These are phyloP conservation scores for Nicotiana rustica DNA, from an alignment of 305 asterid genomes.

Conservation along the genomic window DNA sequence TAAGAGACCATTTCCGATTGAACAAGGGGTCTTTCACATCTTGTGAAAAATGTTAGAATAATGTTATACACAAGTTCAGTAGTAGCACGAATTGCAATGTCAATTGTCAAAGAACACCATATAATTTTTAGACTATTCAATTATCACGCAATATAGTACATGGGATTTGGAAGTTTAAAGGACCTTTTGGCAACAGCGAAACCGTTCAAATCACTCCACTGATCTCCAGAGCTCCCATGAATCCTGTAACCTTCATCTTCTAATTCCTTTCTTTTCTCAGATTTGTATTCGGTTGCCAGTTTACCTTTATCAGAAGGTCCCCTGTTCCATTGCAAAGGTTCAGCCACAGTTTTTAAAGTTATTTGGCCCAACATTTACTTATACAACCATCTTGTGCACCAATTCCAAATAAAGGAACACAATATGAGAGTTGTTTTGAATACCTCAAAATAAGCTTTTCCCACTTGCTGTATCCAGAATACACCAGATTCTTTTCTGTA, in stretches of 20 bases:
- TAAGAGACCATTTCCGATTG: not conserved
- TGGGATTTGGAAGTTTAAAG: constrained; percentile 81
- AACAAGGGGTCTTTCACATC: not conserved
- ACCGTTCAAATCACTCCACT: constrained; percentile 88
- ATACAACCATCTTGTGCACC: not conserved
- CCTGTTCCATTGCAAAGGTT: constrained; percentile 37
- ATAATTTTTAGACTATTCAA: not conserved
- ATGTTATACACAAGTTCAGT: not conserved
- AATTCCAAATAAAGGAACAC: not conserved
- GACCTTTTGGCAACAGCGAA: constrained; percentile 70
- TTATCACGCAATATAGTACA: constrained; percentile 62
- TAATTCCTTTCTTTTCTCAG: constrained; percentile 45
- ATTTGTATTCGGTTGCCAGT: constrained; percentile 46
- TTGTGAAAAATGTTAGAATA: not conserved
- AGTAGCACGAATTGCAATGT: not conserved
- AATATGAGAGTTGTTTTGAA: not conserved
- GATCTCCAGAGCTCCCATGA: constrained; percentile 41
- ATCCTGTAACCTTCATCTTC: constrained; percentile 37
- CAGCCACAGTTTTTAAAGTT: constrained; percentile 15
- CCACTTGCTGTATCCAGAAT: constrained; percentile 45
- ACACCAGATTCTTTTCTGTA: constrained; percentile 44
- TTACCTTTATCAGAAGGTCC: constrained; percentile 47
- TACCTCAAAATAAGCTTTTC: constrained; percentile 42
- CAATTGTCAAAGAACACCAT: not conserved
- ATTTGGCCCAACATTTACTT: not conserved